Evolutionary conservation across 1,139 yeast species (phyloP).

Genomic region (Wickerhamomyces sp.): DNA sequence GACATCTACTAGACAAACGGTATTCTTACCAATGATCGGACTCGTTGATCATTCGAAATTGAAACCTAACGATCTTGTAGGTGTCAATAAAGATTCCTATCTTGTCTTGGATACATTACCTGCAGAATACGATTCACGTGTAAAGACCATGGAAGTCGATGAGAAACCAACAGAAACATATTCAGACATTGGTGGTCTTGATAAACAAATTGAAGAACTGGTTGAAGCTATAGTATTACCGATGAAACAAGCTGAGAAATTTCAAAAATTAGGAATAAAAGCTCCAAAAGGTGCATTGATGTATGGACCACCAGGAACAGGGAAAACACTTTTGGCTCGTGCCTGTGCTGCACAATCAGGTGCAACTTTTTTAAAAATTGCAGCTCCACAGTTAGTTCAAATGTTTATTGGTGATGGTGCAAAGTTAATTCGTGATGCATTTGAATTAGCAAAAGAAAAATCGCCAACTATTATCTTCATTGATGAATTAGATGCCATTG

Average conservation of each 20-base stretch:
- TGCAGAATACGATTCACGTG: constrained; percentile 95
- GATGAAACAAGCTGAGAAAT: constrained; percentile 97
- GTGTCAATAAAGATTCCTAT: constrained; percentile 96
- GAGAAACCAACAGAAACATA: constrained; percentile 97
- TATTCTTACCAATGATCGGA: constrained; percentile 92
- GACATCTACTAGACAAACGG: constrained; percentile 96
- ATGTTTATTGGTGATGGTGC: constrained; percentile 99
- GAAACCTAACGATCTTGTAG: constrained; percentile 95
- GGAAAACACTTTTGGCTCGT: constrained; percentile 92
- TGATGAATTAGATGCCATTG: constrained; percentile 98
- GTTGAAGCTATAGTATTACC: constrained; percentile 98
- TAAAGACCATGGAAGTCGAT: constrained; percentile 98
- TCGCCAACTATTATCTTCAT: constrained; percentile 97
- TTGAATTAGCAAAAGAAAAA: constrained; percentile 96
- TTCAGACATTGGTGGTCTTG: constrained; percentile 96
- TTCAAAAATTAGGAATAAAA: constrained; percentile 85
- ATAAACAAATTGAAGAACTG: constrained; percentile 94
- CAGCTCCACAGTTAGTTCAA: constrained; percentile 98
- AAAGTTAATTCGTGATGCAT: constrained; percentile 94
- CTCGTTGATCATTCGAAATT: constrained; percentile 82
- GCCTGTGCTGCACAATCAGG: constrained; percentile 99
- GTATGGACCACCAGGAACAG: constrained; percentile 99
- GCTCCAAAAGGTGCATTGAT: constrained; percentile 98
- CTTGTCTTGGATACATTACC: constrained; percentile 91
- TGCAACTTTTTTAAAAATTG: constrained; percentile 93